Percentiles rank a stretch among this genome's conserved stretches.
Conservation (phyloP, 2,329 filamentous ascomycete genomes). For the Diplodia sapinea region DNA sequence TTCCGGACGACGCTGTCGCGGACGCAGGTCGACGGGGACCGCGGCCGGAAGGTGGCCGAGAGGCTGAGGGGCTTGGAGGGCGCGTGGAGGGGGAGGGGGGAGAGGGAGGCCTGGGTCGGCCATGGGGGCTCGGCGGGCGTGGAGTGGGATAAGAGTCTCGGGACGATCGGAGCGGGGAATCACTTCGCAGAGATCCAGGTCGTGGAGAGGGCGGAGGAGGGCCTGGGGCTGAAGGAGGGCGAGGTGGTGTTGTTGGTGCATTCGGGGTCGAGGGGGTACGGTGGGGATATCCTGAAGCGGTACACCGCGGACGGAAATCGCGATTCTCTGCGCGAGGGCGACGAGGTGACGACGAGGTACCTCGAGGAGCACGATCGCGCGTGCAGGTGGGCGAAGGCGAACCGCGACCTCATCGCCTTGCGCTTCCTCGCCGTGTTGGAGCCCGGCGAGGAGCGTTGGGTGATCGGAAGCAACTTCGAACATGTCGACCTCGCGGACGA, state of each 20-base stretch:
- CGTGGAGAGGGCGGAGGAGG: constrained; percentile 38
- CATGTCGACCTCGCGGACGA: constrained; percentile 21
- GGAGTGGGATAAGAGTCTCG: constrained; percentile 43
- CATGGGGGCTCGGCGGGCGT: constrained; percentile 38
- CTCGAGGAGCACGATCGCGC: constrained; percentile 45
- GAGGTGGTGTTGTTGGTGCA: constrained; percentile 48
- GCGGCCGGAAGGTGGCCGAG: constrained; percentile 45
- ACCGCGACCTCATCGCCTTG: constrained; percentile 48
- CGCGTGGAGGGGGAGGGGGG: constrained; percentile 39
- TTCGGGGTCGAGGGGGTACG: constrained; percentile 47
- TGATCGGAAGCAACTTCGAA: constrained; percentile 33
- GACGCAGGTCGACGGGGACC: constrained; percentile 44
- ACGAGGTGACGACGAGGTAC: constrained; percentile 40
- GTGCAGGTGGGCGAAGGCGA: constrained; percentile 47
- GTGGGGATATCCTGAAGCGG: constrained; percentile 44
- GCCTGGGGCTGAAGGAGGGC: constrained; percentile 35
- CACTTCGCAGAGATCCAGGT: constrained; percentile 50
- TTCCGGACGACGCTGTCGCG: constrained; percentile 43
- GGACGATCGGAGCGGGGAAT: constrained; percentile 49
- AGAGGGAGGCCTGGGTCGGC: constrained; percentile 42
- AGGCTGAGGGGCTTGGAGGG: constrained; percentile 47
- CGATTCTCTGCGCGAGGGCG: constrained; percentile 40
- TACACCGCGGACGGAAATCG: constrained; percentile 36
- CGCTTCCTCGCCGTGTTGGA: constrained; percentile 47
- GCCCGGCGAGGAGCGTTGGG: constrained; percentile 40